Conservation (phyloP, 768 basidiomycete species). For the Mycena kentingensis region DNA sequence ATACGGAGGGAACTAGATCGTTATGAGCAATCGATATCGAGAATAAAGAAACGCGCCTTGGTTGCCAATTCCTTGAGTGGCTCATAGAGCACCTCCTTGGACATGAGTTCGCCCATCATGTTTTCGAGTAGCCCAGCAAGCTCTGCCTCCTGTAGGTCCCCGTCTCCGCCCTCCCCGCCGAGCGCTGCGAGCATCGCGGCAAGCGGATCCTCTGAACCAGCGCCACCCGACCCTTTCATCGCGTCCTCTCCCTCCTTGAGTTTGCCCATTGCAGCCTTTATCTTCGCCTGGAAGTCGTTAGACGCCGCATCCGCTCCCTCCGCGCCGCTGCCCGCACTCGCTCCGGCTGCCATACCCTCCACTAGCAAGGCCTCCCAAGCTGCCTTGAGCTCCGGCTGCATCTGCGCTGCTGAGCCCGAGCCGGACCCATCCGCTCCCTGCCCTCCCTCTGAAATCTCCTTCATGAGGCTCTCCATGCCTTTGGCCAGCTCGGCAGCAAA, state of each 20-base stretch:
- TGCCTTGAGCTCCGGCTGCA: conserved; percentile 45
- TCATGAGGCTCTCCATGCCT: conserved; percentile 54
- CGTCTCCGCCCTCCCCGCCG: conserved; percentile 31
- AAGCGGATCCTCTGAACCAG: conserved; percentile 38
- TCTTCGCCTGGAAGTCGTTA: conserved; percentile 67
- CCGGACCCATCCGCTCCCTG: conserved; percentile 33
- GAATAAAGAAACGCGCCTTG: conserved; percentile 47
- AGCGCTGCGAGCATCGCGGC: conserved; percentile 57
- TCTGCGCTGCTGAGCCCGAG: conserved; percentile 29
- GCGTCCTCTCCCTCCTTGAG: conserved; percentile 67
- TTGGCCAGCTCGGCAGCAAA: conserved; percentile 50
- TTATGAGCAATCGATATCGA: background rate
- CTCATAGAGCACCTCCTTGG: conserved; percentile 82
- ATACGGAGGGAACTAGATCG: conserved; percentile 75
- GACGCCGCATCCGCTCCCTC: conserved; percentile 7
- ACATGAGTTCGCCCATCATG: conserved; percentile 83
- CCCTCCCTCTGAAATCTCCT: conserved; percentile 48
- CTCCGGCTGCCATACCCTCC: conserved; percentile 50
- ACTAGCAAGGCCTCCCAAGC: conserved; percentile 76
- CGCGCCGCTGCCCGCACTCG: conserved; percentile 5
- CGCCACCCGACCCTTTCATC: conserved; percentile 30
- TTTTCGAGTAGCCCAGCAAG: conserved; percentile 71
- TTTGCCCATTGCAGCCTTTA: conserved; percentile 74
- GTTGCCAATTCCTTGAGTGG: conserved; percentile 79
- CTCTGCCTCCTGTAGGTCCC: conserved; percentile 46